Evolutionary conservation across 208 protist species (phyloP).

Genomic region (Crithidia brevicula): DNA sequence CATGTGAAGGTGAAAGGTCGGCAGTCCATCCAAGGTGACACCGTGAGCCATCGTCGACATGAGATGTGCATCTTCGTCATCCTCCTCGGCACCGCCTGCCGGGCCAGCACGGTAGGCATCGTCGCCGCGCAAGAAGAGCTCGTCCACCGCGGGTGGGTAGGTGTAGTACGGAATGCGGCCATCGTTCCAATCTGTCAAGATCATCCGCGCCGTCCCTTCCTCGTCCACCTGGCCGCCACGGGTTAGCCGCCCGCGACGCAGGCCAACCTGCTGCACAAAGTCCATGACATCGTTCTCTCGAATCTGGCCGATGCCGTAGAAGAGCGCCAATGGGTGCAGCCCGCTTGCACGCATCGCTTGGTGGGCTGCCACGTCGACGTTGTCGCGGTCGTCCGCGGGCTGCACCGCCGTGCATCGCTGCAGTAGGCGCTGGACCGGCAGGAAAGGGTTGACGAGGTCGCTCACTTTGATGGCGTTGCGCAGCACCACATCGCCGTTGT

Average conservation of each 20-base stretch:
- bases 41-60: constrained; percentile 42
- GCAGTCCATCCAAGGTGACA: constrained; percentile 78
- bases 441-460: constrained; percentile 92
- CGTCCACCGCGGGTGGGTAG: constrained; percentile 79
- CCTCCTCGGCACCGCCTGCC: constrained; percentile 5
- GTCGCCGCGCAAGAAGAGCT: constrained; percentile 46
- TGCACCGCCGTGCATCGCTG: constrained; percentile 73
- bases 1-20: constrained; percentile 87
- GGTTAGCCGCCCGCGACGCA: constrained; percentile 78
- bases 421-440: constrained; percentile 91
- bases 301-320: constrained; percentile 85
- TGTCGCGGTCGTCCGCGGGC: constrained; percentile 49
- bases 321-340: constrained; percentile 79
- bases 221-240: constrained; percentile 92
- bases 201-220: constrained; percentile 89
- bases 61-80: constrained; percentile 48
- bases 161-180: constrained; percentile 97
- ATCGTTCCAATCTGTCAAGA: constrained; percentile 96
- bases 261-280: constrained; percentile 84
- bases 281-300: constrained; percentile 74
- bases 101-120: constrained; percentile 29
- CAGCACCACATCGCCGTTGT: constrained; percentile 93
- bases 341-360: constrained; percentile 17
- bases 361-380: constrained; percentile 39
- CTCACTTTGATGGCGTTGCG: constrained; percentile 96